Evolutionary conservation across 768 basidiomycete genomes (phyloP), one percentile per base, ranked within the genome.

Genomic region (Xanthoconium stramineum): DNA sequence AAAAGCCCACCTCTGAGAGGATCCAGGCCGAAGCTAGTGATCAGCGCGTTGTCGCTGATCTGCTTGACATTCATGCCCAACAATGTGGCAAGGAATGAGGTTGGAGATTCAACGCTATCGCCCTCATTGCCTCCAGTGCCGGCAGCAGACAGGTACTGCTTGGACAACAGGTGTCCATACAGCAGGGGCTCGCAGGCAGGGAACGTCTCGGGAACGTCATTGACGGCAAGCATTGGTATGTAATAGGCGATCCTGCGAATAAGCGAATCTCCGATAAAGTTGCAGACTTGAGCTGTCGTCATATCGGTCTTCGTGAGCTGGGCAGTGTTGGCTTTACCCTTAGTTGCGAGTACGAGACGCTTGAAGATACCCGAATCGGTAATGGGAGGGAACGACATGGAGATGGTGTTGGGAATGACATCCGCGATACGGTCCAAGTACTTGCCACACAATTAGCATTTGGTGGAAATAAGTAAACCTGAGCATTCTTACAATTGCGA

Each of bases 311-410:
- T 70, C 10, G 56, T 62, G 28, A 70, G 67, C 40, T 68, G 66
- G 0, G 65, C 52, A 1, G 67, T 70, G 51, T 69, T 69, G 3
- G 67, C 69, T 47, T 63, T 64, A 2, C 69, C 69, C 38, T 52
- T 66, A 71, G 37, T n/a, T n/a, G n/a, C n/a, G n/a, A n/a, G n/a
- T n/a, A n/a, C n/a, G n/a, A n/a, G n/a, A n/a, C n/a, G n/a, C n/a
- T n/a, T n/a, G n/a, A n/a, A n/a, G n/a, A n/a, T n/a, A n/a, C n/a
- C n/a, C n/a, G n/a, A n/a, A n/a, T 73, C 73, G 6, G 62, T 69
- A 52, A 73, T 71, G 6, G 71, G 70, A 3, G 72, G 72, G 52
- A 71, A 66, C 30, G 70, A 67, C 60, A 73, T 69, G 11, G 72
- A 69, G 39, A 74, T 62, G 12, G 61, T 59, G 55, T 73, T 74